Evolutionary conservation across 2,329 filamentous ascomycete genomes (phyloP).

Genomic region (Alternaria consortialis): DNA sequence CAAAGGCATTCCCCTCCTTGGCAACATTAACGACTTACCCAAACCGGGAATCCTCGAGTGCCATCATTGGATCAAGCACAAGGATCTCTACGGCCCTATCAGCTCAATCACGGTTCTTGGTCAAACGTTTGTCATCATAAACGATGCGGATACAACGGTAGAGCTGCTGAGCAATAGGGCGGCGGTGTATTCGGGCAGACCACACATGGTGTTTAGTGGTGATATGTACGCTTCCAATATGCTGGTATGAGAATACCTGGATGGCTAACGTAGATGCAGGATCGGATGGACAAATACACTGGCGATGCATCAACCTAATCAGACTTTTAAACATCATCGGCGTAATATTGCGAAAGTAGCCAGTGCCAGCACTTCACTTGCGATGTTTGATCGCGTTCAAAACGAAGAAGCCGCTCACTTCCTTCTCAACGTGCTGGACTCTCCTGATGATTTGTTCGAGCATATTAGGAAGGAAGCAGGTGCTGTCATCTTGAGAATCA

Average conservation of each 20-base stretch:
- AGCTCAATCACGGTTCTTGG: slow-evolving; percentile 43
- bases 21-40: slow-evolving; percentile 62
- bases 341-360: slow-evolving; percentile 41
- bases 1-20: slow-evolving; percentile 57
- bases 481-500: slow-evolving; percentile 40
- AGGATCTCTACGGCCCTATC: slow-evolving; percentile 47
- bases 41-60: slow-evolving; percentile 49
- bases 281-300: slow-evolving; percentile 39
- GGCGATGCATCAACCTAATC: slow-evolving; percentile 31
- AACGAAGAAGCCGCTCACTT: slow-evolving; percentile 43
- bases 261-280: slow-evolving; percentile 15
- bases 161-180: slow-evolving; percentile 37
- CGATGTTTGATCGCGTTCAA: slow-evolving; percentile 38
- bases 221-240: slow-evolving; percentile 29
- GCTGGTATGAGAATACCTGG: neutral
- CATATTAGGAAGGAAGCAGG: slow-evolving; percentile 42
- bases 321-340: slow-evolving; percentile 35
- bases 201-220: slow-evolving; percentile 34
- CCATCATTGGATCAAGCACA: slow-evolving; percentile 57
- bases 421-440: slow-evolving; percentile 33
- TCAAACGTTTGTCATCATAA: slow-evolving; percentile 42
- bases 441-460: slow-evolving; percentile 34
- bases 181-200: slow-evolving; percentile 30
- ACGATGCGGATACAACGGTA: slow-evolving; percentile 37
- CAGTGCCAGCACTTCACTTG: slow-evolving; percentile 30